Evolutionary conservation across 2,329 filamentous ascomycete genomes (phyloP).

Genomic region (Apiospora saccharicola): DNA sequence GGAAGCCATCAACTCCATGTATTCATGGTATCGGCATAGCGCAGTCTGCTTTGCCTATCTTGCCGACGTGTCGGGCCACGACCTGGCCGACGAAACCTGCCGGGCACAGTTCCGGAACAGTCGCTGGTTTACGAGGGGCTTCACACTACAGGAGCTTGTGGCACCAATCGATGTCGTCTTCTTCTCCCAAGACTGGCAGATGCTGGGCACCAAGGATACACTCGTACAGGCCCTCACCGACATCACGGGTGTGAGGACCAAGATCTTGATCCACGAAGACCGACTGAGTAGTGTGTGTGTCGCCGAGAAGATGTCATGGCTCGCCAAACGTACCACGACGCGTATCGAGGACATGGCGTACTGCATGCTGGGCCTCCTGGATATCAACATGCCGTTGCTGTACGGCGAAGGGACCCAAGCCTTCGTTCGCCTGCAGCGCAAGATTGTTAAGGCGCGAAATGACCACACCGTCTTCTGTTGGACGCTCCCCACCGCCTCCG

Average conservation of each 20-base stretch:
- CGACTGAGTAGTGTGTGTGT: conserved; percentile 31
- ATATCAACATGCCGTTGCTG: conserved; percentile 19
- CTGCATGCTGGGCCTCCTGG: conserved; percentile 22
- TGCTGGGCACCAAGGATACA: conserved; percentile 9
- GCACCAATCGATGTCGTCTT: conserved; percentile 16
- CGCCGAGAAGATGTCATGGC: conserved; percentile 14
- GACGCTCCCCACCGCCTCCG: background rate
- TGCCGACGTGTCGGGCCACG: conserved; percentile 1
- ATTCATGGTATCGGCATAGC: background rate
- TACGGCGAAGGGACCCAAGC: conserved; percentile 17
- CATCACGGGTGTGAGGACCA: conserved; percentile 29
- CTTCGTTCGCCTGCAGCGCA: background rate
- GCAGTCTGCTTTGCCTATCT: conserved; percentile 18
- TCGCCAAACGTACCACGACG: background rate
- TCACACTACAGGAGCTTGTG: conserved; percentile 21
- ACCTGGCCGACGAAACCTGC: background rate
- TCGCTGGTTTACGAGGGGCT: conserved; percentile 22
- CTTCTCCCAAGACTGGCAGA: conserved; percentile 16
- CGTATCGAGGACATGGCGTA: conserved; percentile 21
- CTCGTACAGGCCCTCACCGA: background rate
- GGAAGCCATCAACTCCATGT: conserved; percentile 20
- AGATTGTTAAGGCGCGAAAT: background rate
- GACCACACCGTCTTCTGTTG: conserved; percentile 3
- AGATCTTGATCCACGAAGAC: conserved; percentile 30
- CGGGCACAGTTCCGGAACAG: background rate